phyloP scores from a whole-genome alignment of 1,284 basidiomycete species.

The Malassezia yamatoensis region DNA sequence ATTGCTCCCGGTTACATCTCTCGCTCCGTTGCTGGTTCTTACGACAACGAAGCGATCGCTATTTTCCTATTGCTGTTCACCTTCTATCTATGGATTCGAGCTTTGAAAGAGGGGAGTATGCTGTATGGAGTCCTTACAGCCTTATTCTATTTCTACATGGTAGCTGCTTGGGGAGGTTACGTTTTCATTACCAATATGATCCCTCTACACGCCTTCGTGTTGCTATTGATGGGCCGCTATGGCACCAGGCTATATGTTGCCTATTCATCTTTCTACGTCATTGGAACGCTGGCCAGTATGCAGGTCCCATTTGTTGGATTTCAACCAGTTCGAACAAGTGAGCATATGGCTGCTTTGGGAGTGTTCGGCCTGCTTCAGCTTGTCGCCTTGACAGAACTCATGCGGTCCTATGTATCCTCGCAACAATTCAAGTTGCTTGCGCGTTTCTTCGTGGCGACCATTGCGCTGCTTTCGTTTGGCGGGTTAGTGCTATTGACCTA shows the following conservation, averaged over 20 bases:
- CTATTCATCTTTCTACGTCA: conserved; percentile 94
- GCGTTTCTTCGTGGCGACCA: conserved; percentile 55
- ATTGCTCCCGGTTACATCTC: conserved; percentile 95
- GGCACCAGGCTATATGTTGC: conserved; percentile 83
- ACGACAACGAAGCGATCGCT: conserved; percentile 99
- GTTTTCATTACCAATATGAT: conserved; percentile 99
- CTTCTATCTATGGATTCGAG: conserved; percentile 95
- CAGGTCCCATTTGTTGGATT: conserved; percentile 99
- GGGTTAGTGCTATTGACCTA: conserved; percentile 62
- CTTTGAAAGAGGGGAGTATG: conserved; percentile 83
- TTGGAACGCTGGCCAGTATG: conserved; percentile 95
- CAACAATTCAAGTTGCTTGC: conserved; percentile 78
- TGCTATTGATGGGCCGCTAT: conserved; percentile 95
- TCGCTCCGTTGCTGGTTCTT: conserved; percentile 94
- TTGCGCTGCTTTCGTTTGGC: conserved; percentile 58
- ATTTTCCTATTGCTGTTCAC: conserved; percentile 99
- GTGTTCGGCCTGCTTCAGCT: conserved; percentile 96
- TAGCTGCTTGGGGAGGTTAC: conserved; percentile 99
- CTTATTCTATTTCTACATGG: conserved; percentile 99
- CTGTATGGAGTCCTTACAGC: conserved; percentile 82
- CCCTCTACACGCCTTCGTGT: conserved; percentile 80
- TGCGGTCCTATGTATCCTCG: conserved; percentile 77
- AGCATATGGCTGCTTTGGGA: conserved; percentile 96
- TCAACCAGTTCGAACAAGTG: conserved; percentile 91
- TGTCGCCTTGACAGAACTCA: conserved; percentile 81